Percentiles rank a stretch among this genome's conserved stretches.
phyloP scores from a whole-genome alignment of 441 rosid genomes.

The Erodium texanum region DNA sequence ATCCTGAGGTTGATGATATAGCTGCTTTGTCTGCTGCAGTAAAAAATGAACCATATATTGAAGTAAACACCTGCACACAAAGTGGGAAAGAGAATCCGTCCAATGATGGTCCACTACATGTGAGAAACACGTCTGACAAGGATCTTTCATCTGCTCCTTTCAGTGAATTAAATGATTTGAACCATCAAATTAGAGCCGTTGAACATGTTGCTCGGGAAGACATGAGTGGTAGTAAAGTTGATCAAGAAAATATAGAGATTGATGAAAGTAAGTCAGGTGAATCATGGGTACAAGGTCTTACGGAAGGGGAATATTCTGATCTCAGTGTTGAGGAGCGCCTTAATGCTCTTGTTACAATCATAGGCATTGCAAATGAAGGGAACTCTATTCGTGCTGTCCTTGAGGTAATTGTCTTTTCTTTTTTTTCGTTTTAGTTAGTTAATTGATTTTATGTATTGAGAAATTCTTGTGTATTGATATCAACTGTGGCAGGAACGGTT shows the following conservation, averaged over 20 bases:
- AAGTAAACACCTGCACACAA: conserved; percentile 11
- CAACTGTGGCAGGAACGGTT: conserved; percentile 55
- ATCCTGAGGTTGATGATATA: conserved; percentile 70
- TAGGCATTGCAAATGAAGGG: conserved; percentile 69
- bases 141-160: conserved; percentile 24
- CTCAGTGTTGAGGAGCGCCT: conserved; percentile 74
- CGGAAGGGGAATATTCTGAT: conserved; percentile 69
- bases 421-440: conserved; percentile 9
- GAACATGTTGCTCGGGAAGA: conserved; percentile 32
- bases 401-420: conserved; percentile 38
- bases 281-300: conserved; percentile 75
- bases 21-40: conserved; percentile 36
- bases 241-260: conserved; percentile 44
- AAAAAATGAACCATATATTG: conserved; percentile 26
- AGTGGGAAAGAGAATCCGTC: background rate
- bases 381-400: conserved; percentile 52
- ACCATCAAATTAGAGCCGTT: conserved; percentile 22
- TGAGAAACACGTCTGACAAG: background rate
- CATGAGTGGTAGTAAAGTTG: conserved; percentile 22
- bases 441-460: conserved; percentile 9
- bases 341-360: conserved; percentile 59
- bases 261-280: conserved; percentile 68
- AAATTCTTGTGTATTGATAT: conserved; percentile 18
- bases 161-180: conserved; percentile 23
- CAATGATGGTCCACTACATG: background rate